Base-by-base conservation (phyloP, 257 asterid genomes). In the Echium plantagineum region DNA sequence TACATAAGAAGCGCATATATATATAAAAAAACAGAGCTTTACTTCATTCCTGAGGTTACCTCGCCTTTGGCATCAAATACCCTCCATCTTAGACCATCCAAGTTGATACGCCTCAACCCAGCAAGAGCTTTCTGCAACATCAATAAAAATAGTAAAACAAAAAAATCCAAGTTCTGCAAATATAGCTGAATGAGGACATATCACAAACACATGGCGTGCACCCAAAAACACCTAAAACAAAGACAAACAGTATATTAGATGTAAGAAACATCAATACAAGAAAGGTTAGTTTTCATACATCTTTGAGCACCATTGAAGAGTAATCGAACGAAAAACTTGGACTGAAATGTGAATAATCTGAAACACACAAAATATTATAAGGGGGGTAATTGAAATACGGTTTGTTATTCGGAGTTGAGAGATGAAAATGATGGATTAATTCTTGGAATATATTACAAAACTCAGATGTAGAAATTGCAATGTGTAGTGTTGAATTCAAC, bases 51-150 rank as follows among this genome's bases (percentile, higher is more conserved):
- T 42, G 10, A 15, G 55, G 61, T 9, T 65, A 91, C 96, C 98
- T 88, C 94, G 71, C 95, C 98, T 64, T 88, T 84, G 21, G 96
- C 98, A 77, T 91, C 96, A 62, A 91, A 91, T 53, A 88, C 83
- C 71, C 94, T 91, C 98, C 98, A 91, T 69, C 85, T 79, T 71
- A 91, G 69, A 63, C 98, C 98, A 58, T 88, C 98, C 78, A 88
- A 71, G 66, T 85, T 65, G 55, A 88, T 88, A 17, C 94, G 94
- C 58, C 86, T 71, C 62, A 91, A 70, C 49, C 98, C 96, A 67
- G 95, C 96, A 58, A 90, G 75, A 26, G 95, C 98, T 84, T 79
- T 88, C 94, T 89, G 81, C 63, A 71, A 71, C 56, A 67, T 59
- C 60, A 58, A 66, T 51, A 42, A 70, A 52, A 42, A 16, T 63